phyloP scores from a whole-genome alignment of 441 rosid genomes.

The Euphorbia schlechtendalii region DNA sequence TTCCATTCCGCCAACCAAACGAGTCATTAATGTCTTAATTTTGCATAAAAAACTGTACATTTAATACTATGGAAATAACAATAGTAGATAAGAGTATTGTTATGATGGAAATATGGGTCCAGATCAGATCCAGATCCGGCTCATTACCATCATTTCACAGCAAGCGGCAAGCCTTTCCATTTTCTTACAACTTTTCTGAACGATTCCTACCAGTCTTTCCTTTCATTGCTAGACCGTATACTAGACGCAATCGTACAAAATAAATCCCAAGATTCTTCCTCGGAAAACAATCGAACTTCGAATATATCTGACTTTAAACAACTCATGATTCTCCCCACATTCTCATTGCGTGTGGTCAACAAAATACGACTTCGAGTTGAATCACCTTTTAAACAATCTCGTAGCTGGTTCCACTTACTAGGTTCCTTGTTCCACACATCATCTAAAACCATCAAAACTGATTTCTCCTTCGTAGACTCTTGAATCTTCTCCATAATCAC shows the following conservation, averaged over 20 bases:
- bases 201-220: constrained; percentile 1
- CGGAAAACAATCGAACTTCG: neutral
- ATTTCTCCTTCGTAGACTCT: neutral
- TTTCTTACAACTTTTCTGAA: neutral
- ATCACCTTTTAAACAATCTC: neutral
- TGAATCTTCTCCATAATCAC: neutral
- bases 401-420: neutral
- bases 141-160: too few species aligned
- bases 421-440: constrained; percentile 17
- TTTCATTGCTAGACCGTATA: neutral
- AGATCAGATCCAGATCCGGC: too few species aligned
- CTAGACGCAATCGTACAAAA: constrained; percentile 5
- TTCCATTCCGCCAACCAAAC: too few species aligned
- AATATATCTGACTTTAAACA: neutral
- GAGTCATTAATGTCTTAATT: too few species aligned
- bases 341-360: constrained; percentile 5
- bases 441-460: constrained; percentile 10
- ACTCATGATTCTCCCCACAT: neutral
- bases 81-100: too few species aligned
- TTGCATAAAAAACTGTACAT: too few species aligned
- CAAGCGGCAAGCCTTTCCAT: constrained; percentile 7
- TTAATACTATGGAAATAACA: too few species aligned
- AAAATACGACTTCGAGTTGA: constrained; percentile 6
- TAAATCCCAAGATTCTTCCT: neutral
- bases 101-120: too few species aligned